phyloP scores from a whole-genome alignment of 1,284 basidiomycete species.

The Puccinia polysora region DNA sequence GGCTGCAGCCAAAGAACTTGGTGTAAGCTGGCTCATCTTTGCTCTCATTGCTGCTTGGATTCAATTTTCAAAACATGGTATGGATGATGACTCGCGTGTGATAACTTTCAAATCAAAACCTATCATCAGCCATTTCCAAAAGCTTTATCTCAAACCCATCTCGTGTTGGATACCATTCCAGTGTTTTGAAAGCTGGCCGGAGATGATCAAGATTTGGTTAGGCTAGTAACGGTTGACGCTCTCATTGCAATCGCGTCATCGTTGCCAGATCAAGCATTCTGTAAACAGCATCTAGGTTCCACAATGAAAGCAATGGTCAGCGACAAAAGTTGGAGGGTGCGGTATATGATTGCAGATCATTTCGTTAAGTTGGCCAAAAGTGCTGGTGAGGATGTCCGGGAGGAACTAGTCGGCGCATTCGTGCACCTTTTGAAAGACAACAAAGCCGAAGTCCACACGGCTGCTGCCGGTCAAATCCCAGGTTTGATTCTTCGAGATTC shows the following conservation, averaged over 20 bases:
- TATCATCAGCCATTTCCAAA: constrained; percentile 52
- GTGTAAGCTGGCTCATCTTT: too few species aligned
- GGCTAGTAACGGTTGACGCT: constrained; percentile 90
- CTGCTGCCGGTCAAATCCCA: constrained; percentile 91
- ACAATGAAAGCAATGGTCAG: constrained; percentile 77
- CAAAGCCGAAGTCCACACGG: constrained; percentile 96
- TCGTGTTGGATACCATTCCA: constrained; percentile 77
- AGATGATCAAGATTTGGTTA: constrained; percentile 98
- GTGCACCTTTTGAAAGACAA: constrained; percentile 95
- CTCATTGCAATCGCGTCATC: constrained; percentile 85
- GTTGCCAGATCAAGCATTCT: constrained; percentile 75
- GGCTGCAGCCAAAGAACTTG: too few species aligned
- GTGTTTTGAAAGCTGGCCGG: constrained; percentile 89
- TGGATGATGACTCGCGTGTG: constrained; percentile 91
- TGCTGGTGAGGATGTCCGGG: too few species aligned
- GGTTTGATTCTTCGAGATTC: constrained; percentile 55
- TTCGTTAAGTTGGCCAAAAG: too few species aligned
- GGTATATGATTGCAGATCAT: too few species aligned
- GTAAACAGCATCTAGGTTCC: constrained; percentile 78
- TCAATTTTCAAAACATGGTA: too few species aligned
- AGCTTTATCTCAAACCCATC: constrained; percentile 53
- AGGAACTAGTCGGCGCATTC: constrained; percentile 80
- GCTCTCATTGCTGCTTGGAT: too few species aligned
- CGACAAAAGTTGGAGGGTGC: too few species aligned
- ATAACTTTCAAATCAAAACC: too few species aligned